Evolutionary conservation across 2,329 filamentous ascomycete species (phyloP), one percentile per base, ranked within the genome.

Genomic region (Microdochium nivale): DNA sequence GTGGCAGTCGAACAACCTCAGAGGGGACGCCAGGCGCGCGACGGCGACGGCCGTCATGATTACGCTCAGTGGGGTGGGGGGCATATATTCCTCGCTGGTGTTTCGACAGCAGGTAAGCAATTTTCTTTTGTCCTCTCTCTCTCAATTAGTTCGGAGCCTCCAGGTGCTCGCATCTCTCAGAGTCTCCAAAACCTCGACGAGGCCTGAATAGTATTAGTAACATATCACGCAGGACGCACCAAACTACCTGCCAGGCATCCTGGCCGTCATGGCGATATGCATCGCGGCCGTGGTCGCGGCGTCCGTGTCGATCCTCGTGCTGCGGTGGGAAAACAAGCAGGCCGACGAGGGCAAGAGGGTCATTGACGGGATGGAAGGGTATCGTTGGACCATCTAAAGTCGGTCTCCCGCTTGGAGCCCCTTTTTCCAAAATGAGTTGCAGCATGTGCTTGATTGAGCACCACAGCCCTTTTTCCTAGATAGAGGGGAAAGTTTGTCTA

Each of bases 1-100:
- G 2, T 58, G 55, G 55, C 57, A 59, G 19, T 53, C 55, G 7
- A 69, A 70, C 54, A 69, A 68, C 48, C 58, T 69, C 3, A 60
- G 64, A 1, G 59, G 59, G 14, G 56, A 67, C 47, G 60, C 60
- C 8, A 57, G 53, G 25, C 54, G 57, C 24, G 57, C 57, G 25
- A 54, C 54, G 27, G 48, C 55, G 13, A 59, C 55, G 1, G 57
- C 57, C 23, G 52, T 56, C 21, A 49, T 59, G 52, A 55, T 59
- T 23, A 48, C 53, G 4, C 24, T 56, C 11, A 58, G 55, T 47
- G 57, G 57, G 35, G 27, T 59, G 23, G 57, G 55, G 5, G 57
- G 55, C 16, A 59, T 59, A 3, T 57, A 57, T 21, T 56, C 54
- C 7, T 56, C 54, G 21, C 35, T 59, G 24, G 57, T 59, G 27